Evolutionary conservation across 208 protist species (phyloP).

Genomic region (Trypanosoma scelopori): DNA sequence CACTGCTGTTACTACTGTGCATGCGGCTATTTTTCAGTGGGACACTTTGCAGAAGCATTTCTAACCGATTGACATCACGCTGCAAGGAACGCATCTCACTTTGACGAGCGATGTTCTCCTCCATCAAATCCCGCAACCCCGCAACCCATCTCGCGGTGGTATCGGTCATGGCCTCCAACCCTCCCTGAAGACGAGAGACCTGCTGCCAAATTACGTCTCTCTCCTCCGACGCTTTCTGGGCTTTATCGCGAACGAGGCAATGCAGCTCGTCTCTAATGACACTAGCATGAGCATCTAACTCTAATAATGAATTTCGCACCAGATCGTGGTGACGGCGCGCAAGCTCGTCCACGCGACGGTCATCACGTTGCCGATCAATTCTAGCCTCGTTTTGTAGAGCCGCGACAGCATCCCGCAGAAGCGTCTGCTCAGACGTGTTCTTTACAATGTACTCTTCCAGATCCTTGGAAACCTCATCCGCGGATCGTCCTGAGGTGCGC

Average conservation of each 20-base stretch:
- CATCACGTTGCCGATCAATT: slow-evolving; percentile 41
- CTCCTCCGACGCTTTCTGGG: slow-evolving; percentile 27
- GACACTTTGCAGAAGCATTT: slow-evolving; percentile 49
- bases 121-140: slow-evolving; percentile 51
- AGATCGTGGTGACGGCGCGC: slow-evolving; percentile 48
- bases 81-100: slow-evolving; percentile 63
- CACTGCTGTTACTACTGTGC: neutral
- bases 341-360: slow-evolving; percentile 48
- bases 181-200: slow-evolving; percentile 53
- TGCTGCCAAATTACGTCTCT: slow-evolving; percentile 38
- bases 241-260: slow-evolving; percentile 24
- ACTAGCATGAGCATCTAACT: slow-evolving; percentile 39
- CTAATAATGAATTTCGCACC: slow-evolving; percentile 38
- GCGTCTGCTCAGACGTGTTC: slow-evolving; percentile 34
- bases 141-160: slow-evolving; percentile 32
- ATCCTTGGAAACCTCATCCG: slow-evolving; percentile 28
- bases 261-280: slow-evolving; percentile 42
- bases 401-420: slow-evolving; percentile 39
- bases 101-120: slow-evolving; percentile 40
- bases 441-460: slow-evolving; percentile 19
- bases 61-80: slow-evolving; percentile 72
- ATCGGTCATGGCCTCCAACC: slow-evolving; percentile 42
- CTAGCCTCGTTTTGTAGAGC: slow-evolving; percentile 29
- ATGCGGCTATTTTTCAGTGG: neutral
- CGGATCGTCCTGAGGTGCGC: slow-evolving; percentile 24